phyloP scores from a whole-genome alignment of 192 early-diverging fungal genomes.

The Funneliformis mosseae region DNA sequence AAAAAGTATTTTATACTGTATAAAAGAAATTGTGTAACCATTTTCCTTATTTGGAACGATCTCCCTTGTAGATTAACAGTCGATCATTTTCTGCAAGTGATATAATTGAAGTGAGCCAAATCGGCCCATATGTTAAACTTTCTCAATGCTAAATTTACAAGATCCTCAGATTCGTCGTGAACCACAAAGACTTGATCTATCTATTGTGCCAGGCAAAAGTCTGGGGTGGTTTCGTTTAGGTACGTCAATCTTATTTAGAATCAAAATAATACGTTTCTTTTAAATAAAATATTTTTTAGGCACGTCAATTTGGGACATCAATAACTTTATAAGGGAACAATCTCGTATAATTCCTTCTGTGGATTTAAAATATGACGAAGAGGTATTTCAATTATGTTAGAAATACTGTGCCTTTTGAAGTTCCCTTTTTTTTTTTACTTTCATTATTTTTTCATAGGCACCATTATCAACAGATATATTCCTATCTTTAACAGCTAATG shows the following conservation, averaged over 20 bases:
- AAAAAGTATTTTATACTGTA: no score
- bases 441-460: slow-evolving; percentile 36
- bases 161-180: slow-evolving; percentile 9
- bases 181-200: slow-evolving; percentile 50
- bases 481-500: slow-evolving; percentile 46
- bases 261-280: background rate
- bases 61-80: no score
- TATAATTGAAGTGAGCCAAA: no score
- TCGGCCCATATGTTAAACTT: background rate
- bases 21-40: no score
- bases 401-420: background rate
- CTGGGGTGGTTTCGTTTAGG: slow-evolving; percentile 58
- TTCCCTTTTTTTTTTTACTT: slow-evolving; percentile 1
- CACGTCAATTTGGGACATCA: slow-evolving; percentile 62
- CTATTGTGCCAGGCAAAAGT: slow-evolving; percentile 55
- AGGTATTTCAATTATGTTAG: slow-evolving; percentile 45
- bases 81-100: no score
- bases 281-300: slow-evolving; percentile 39
- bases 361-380: slow-evolving; percentile 64
- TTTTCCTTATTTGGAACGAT: no score
- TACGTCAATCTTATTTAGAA: slow-evolving; percentile 28
- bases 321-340: slow-evolving; percentile 54
- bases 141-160: background rate
- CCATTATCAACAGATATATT: slow-evolving; percentile 49
- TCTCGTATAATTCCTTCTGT: slow-evolving; percentile 56